Percentiles rank a stretch among this genome's conserved stretches.
These are phyloP conservation scores for Phaeodactylum tricornutum DNA, from an alignment of 108 stramenopile species.

Conservation along the genomic window DNA sequence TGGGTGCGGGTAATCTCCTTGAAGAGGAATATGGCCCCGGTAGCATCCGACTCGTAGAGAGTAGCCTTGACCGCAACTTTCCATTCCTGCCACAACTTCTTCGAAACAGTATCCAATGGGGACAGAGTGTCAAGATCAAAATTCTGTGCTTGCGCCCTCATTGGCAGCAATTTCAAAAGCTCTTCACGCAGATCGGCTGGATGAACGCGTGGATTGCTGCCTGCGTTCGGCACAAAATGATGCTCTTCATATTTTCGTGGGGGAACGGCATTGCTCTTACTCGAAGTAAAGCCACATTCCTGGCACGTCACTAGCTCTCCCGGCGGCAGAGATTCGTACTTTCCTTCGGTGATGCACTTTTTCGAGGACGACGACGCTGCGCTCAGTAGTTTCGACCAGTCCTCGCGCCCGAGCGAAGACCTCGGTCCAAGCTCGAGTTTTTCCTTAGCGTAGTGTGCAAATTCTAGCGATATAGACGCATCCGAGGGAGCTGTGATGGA, in stretches of 20 bases:
- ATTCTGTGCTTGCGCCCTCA: not conserved
- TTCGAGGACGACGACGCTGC: constrained; percentile 7
- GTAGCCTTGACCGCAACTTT: not conserved
- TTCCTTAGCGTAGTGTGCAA: constrained; percentile 7
- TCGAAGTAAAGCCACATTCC: constrained; percentile 19
- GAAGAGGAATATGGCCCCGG: constrained; percentile 12
- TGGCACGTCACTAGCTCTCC: constrained; percentile 9
- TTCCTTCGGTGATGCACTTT: constrained; percentile 12
- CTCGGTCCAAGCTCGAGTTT: constrained; percentile 1
- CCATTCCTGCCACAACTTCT: constrained; percentile 8
- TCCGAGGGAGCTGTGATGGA: constrained; percentile 2
- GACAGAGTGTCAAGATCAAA: not conserved
- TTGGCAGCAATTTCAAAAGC: constrained; percentile 8
- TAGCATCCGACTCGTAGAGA: not conserved
- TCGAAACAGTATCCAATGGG: not conserved
- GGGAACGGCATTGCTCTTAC: constrained; percentile 9
- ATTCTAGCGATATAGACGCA: constrained; percentile 9
- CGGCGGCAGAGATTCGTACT: constrained; percentile 5
- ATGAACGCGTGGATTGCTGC: not conserved
- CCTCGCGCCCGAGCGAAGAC: not conserved
- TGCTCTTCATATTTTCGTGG: constrained; percentile 29
- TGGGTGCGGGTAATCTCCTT: constrained; percentile 5
- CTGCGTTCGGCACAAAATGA: constrained; percentile 2
- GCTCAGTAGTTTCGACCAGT: not conserved
- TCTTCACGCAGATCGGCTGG: not conserved